A percentile compares a stretch with the other conserved stretches of the same genome.
phyloP scores from a whole-genome alignment of 176 grass and related monocot genomes.

The Oryza meridionalis region DNA sequence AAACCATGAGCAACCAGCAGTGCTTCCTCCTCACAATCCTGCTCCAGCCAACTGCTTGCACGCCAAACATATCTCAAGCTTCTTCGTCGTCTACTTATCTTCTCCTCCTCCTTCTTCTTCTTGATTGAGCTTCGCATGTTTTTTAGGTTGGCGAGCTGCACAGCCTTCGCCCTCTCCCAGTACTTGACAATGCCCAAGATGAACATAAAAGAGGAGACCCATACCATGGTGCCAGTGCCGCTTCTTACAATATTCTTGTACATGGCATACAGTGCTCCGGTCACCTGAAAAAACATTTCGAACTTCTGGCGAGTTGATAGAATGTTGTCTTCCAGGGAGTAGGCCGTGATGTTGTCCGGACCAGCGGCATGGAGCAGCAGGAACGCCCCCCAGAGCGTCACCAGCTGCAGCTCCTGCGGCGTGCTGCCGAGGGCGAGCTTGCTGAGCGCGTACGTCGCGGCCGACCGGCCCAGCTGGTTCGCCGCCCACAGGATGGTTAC shows the following conservation, averaged over 20 bases:
- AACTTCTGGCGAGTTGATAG: constrained; percentile 24
- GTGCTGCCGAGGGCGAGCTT: not conserved
- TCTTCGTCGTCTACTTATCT: not conserved
- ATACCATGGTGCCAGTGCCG: not conserved
- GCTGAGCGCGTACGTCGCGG: constrained; percentile 40
- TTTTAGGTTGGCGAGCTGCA: not conserved
- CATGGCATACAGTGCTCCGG: not conserved
- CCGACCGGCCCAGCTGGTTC: constrained; percentile 34
- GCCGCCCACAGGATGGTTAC: constrained; percentile 24
- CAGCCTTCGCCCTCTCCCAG: not conserved
- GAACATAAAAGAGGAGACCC: not conserved
- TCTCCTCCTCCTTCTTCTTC: not conserved
- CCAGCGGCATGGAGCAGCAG: constrained; percentile 48
- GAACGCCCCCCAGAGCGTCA: constrained; percentile 33
- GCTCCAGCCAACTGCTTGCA: not conserved
- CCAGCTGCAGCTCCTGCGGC: not conserved
- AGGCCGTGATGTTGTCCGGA: constrained; percentile 46
- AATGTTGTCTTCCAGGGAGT: constrained; percentile 39
- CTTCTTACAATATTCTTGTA: not conserved
- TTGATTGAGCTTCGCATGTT: constrained; percentile 3
- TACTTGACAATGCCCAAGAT: constrained; percentile 9
- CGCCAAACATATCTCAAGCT: not conserved
- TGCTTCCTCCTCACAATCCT: not conserved
- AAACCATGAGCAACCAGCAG: not conserved
- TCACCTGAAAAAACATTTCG: not conserved